Evolutionary conservation across 805 yeast genomes (phyloP).

Genomic region (Metschnikowia shivogae): DNA sequence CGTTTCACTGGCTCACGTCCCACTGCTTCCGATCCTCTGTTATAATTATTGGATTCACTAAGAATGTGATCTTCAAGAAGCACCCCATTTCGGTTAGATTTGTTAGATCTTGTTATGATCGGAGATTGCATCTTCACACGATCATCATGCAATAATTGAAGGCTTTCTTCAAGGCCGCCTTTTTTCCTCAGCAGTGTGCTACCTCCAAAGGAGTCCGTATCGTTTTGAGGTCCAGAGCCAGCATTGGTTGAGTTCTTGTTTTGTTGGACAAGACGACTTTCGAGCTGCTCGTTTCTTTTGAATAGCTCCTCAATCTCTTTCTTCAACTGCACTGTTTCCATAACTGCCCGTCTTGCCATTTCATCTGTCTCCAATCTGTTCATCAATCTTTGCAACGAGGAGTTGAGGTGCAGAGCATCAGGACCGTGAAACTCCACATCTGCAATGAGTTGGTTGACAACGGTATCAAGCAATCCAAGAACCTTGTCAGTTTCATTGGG

Average conservation of each 20-base stretch:
- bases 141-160: slow-evolving; percentile 1
- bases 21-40: neutral
- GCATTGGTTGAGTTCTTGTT: neutral
- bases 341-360: slow-evolving; percentile 31
- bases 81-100: neutral
- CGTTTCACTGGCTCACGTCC: slow-evolving; percentile 2
- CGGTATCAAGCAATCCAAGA: slow-evolving; percentile 27
- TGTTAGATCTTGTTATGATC: neutral
- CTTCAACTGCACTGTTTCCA: slow-evolving; percentile 26
- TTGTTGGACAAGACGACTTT: neutral
- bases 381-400: slow-evolving; percentile 31
- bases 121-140: neutral
- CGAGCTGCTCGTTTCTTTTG: slow-evolving; percentile 9
- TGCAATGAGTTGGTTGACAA: slow-evolving; percentile 28
- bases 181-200: too few relatives aligned
- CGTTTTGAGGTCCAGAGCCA: neutral
- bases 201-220: too few relatives aligned
- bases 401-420: slow-evolving; percentile 3
- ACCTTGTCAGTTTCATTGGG: slow-evolving; percentile 24
- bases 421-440: slow-evolving; percentile 15
- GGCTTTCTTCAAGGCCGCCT: neutral
- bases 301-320: slow-evolving; percentile 19
- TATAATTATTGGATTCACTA: neutral
- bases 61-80: neutral
- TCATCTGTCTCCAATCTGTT: slow-evolving; percentile 34